Percentiles rank a stretch among this genome's conserved stretches.
Conservation (phyloP, 192 early-diverging fungal genomes). For the Neocallimastix lanati region DNA sequence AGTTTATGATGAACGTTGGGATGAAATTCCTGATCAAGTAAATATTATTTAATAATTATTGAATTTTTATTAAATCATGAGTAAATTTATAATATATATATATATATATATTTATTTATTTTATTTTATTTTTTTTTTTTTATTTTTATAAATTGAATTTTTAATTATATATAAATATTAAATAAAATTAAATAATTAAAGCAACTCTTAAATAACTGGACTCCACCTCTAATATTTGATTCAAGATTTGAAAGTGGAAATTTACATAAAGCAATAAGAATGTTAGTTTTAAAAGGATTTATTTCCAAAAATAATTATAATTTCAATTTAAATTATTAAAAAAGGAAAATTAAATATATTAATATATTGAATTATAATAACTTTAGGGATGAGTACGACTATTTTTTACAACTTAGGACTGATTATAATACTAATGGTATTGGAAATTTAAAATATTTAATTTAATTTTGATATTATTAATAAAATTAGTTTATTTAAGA, state of each 20-base stretch:
- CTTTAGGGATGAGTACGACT: slow-evolving; percentile 6
- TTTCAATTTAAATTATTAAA: slow-evolving; percentile 14
- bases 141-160: too few relatives aligned
- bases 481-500: too few relatives aligned
- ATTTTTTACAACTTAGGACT: not conserved
- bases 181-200: too few relatives aligned
- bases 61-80: too few relatives aligned
- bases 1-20: not conserved
- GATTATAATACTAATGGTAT: slow-evolving; percentile 10
- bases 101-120: slow-evolving; percentile 12
- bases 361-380: slow-evolving; percentile 16
- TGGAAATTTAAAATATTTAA: too few relatives aligned
- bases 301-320: slow-evolving; percentile 14
- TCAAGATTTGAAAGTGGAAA: slow-evolving; percentile 26
- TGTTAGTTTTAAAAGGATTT: slow-evolving; percentile 7
- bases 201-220: not conserved
- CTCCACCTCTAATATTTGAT: slow-evolving; percentile 11
- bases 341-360: slow-evolving; percentile 7
- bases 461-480: too few relatives aligned
- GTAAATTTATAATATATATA: too few relatives aligned
- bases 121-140: too few relatives aligned
- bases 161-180: too few relatives aligned
- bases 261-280: slow-evolving; percentile 8
- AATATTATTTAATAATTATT: too few relatives aligned
- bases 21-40: not conserved